A percentile compares a stretch with the other conserved stretches of the same genome.
Evolutionary conservation across 495 filamentous ascomycete genomes (phyloP).

Genomic region (Neurospora sp.): DNA sequence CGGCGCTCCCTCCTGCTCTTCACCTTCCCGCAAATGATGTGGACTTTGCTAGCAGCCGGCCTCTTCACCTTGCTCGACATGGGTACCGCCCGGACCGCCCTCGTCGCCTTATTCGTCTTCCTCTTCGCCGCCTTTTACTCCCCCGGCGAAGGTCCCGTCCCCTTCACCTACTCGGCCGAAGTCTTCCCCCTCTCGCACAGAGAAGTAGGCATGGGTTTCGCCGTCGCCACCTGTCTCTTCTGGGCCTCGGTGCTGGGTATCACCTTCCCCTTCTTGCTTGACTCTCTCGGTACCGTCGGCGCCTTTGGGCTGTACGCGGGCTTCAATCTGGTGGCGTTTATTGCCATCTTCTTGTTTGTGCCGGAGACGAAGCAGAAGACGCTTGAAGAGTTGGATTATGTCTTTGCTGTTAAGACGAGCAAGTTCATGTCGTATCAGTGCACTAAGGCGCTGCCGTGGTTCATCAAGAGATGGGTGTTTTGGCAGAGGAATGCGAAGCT

Average conservation of each 20-base stretch:
- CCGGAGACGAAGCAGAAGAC: conserved; percentile 61
- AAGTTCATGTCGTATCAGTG: conserved; percentile 57
- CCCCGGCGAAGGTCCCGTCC: conserved; percentile 73
- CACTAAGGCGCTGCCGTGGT: conserved; percentile 54
- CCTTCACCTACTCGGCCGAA: conserved; percentile 73
- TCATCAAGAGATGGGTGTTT: conserved; percentile 58
- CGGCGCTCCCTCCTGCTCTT: conserved; percentile 67
- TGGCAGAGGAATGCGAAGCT: conserved; percentile 42
- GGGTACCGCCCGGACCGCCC: conserved; percentile 43
- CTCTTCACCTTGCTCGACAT: conserved; percentile 53
- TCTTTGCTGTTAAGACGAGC: conserved; percentile 63
- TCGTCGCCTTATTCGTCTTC: conserved; percentile 64
- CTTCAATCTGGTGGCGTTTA: conserved; percentile 51
- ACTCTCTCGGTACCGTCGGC: conserved; percentile 38
- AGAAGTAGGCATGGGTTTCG: conserved; percentile 65
- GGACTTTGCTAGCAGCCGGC: conserved; percentile 64
- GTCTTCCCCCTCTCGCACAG: conserved; percentile 67
- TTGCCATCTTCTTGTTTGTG: conserved; percentile 59
- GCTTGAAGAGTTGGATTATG: conserved; percentile 74
- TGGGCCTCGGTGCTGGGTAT: conserved; percentile 57
- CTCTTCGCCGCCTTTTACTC: conserved; percentile 66
- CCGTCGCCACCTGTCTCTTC: conserved; percentile 59
- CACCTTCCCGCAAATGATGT: conserved; percentile 80
- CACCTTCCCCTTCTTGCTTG: conserved; percentile 56
- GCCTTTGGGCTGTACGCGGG: conserved; percentile 53